Evolutionary conservation across 805 yeast species (phyloP).

Genomic region (Kazachstania psychrophila): DNA sequence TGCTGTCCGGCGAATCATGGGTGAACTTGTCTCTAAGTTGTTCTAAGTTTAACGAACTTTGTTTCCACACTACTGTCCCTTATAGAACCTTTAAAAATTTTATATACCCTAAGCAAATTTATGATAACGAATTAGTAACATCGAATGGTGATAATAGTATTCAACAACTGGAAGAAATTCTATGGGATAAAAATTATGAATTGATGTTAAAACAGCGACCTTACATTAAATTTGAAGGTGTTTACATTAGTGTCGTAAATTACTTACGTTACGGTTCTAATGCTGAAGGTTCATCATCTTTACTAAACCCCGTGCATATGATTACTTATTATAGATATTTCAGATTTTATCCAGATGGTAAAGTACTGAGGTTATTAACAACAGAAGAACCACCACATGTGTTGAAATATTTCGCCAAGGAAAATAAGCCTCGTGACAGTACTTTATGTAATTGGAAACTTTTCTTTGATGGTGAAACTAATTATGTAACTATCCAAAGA

Average conservation of each 20-base stretch:
- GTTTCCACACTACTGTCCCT: conserved; percentile 41
- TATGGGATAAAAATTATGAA: conserved; percentile 34
- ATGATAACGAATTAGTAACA: conserved; percentile 36
- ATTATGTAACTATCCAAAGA: conserved; percentile 47
- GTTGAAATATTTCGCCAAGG: conserved; percentile 43
- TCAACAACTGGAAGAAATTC: conserved; percentile 30
- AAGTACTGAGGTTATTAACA: conserved; percentile 59
- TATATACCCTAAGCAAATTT: conserved; percentile 46
- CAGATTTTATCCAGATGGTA: conserved; percentile 73
- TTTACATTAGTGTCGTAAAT: conserved; percentile 76
- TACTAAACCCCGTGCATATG: conserved; percentile 70
- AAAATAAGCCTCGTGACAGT: conserved; percentile 30
- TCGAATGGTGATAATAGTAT: conserved; percentile 31
- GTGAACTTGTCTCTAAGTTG: conserved; percentile 52
- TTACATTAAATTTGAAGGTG: conserved; percentile 68
- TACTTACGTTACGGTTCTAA: conserved; percentile 78
- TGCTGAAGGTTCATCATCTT: conserved; percentile 51
- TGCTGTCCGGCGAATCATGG: conserved; percentile 53
- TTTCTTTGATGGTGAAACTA: conserved; percentile 40
- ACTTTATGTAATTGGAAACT: conserved; percentile 51
- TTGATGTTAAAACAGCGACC: conserved; percentile 49
- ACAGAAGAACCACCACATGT: conserved; percentile 62
- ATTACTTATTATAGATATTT: conserved; percentile 83
- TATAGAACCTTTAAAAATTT: conserved; percentile 44
- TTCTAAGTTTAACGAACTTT: conserved; percentile 44